phyloP scores from a whole-genome alignment of 208 protist genomes.

The Crithidia fasciculata region DNA sequence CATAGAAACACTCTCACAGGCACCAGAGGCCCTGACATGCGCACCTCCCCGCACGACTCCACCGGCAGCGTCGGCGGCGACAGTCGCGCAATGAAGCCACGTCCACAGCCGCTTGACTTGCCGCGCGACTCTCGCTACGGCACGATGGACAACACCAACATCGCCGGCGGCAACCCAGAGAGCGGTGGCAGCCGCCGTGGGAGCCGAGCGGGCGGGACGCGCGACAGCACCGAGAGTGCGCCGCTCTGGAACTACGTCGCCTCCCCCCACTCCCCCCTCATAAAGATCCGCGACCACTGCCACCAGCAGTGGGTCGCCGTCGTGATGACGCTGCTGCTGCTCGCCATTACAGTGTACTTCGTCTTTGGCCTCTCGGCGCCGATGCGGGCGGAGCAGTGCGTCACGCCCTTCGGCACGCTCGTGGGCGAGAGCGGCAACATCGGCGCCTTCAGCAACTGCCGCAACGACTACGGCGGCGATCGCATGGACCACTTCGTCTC shows the following conservation, averaged over 20 bases:
- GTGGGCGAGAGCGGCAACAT: conserved; percentile 63
- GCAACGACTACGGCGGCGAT: conserved; percentile 42
- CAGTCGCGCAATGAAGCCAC: conserved; percentile 20
- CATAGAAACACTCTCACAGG: background rate
- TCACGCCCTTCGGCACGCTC: conserved; percentile 55
- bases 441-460: conserved; percentile 79
- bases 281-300: conserved; percentile 67
- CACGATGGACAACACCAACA: conserved; percentile 23
- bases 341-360: conserved; percentile 58
- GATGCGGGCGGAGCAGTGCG: conserved; percentile 35
- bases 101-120: conserved; percentile 42
- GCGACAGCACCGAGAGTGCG: conserved; percentile 12
- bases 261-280: conserved; percentile 49
- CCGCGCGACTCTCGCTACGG: conserved; percentile 39
- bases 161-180: background rate
- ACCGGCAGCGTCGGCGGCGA: background rate
- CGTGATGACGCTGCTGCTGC: conserved; percentile 48
- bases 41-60: conserved; percentile 11
- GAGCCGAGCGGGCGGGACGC: background rate
- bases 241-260: conserved; percentile 49
- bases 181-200: background rate
- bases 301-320: conserved; percentile 75
- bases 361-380: conserved; percentile 47
- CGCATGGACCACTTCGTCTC: conserved; percentile 62
- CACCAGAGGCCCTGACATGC: background rate